phyloP scores from a whole-genome alignment of 768 basidiomycete genomes.

The Tylopilus sp. region DNA sequence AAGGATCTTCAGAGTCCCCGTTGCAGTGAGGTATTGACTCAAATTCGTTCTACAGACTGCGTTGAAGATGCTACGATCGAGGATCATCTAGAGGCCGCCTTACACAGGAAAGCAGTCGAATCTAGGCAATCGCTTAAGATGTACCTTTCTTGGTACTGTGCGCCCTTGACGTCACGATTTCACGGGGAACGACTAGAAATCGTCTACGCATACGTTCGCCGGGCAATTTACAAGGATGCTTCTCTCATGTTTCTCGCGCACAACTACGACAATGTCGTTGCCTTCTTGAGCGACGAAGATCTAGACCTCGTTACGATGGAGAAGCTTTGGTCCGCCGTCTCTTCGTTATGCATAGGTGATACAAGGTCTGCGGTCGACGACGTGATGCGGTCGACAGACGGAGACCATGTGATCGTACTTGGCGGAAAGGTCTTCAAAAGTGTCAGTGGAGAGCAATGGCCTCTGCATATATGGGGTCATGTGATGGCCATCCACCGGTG shows the following conservation, averaged over 20 bases:
- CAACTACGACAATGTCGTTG: constrained; percentile 29
- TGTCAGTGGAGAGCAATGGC: constrained; percentile 25
- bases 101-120: constrained; percentile 32
- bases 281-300: constrained; percentile 27
- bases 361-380: constrained; percentile 30
- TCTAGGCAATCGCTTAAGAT: constrained; percentile 34
- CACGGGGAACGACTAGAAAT: constrained; percentile 33
- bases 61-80: constrained; percentile 4
- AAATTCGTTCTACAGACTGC: constrained; percentile 11
- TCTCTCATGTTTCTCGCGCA: constrained; percentile 38
- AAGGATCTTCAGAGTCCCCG: constrained; percentile 14
- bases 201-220: constrained; percentile 36
- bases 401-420: constrained; percentile 30
- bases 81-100: constrained; percentile 34
- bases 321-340: constrained; percentile 33
- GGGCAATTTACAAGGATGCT: constrained; percentile 36
- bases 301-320: constrained; percentile 32
- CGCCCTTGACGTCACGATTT: constrained; percentile 29
- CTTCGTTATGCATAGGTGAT: constrained; percentile 28
- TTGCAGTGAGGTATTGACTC: neutral
- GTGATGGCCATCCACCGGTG: constrained; percentile 29
- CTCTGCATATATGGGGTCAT: constrained; percentile 37
- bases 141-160: constrained; percentile 33
- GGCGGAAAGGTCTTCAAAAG: constrained; percentile 35
- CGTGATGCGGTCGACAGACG: constrained; percentile 28